phyloP scores from a whole-genome alignment of 192 early-diverging fungal species.

The Backusella circina region DNA sequence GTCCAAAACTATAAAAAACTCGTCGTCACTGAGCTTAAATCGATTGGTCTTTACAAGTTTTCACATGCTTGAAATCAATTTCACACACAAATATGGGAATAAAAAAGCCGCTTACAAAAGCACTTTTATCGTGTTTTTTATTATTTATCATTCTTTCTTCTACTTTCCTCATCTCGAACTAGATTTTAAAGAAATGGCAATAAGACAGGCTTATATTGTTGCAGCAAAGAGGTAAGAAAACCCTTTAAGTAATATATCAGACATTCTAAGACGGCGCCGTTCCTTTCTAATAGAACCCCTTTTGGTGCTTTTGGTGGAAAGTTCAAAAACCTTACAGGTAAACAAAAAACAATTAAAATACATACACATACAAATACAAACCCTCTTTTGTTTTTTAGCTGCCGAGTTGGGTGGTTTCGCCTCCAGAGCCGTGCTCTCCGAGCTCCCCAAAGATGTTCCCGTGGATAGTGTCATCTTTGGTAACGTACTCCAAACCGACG shows the following conservation, averaged over 20 bases:
- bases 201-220: conserved; percentile 66
- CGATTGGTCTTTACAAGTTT: background rate
- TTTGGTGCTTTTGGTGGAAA: conserved; percentile 96
- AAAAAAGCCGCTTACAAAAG: background rate
- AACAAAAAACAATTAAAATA: background rate
- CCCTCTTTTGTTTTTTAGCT: no score
- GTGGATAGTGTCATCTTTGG: conserved; percentile 94
- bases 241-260: no score
- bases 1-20: no score
- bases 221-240: conserved; percentile 70
- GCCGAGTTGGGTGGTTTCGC: conserved; percentile 87
- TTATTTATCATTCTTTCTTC: background rate
- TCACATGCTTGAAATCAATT: conserved; percentile 8
- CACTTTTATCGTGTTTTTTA: background rate
- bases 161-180: background rate
- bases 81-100: background rate
- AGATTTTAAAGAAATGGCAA: conserved; percentile 26
- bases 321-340: conserved; percentile 79
- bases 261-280: no score
- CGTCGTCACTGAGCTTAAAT: background rate
- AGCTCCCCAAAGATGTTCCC: conserved; percentile 64
- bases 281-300: conserved; percentile 63
- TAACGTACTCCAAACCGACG: conserved; percentile 85
- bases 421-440: conserved; percentile 82
- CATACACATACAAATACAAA: no score